Evolutionary conservation across 805 yeast species (phyloP), one percentile per base, ranked within the genome.

Genomic region (Candida odintsovae): DNA sequence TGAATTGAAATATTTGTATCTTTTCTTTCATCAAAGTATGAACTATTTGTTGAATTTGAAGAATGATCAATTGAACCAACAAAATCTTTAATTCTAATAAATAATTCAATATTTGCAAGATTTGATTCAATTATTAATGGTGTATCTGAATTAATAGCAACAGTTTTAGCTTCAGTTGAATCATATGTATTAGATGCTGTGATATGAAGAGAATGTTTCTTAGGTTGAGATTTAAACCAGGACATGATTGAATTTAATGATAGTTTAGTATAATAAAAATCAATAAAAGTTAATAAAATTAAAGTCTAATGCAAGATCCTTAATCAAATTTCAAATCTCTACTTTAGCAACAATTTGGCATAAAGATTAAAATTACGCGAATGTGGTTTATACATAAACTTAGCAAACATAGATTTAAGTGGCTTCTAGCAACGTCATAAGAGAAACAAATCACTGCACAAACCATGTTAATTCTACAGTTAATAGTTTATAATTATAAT

Each of bases 61-160:
- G 50, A 45, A 50, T 74, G 78, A 15, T 61, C 57, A 19, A 53
- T 47, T 13, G 76, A 61, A 2, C 80, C 80, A 45, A 70, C 69
- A 52, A 73, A 78, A 54, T 74, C 69, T 52, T 68, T 69, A 43
- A 79, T 72, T 31, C 73, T 67, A 13, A 79, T 70, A 2, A 61
- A 42, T 11, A 77, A 54, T 41, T 63, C 61, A 39, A 73, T 69
- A 3, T 50, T 52, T 1, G 76, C 79, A 20, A 45, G 48, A 29
- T 66, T 66, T 2, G 75, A 59, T 51, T 77, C 77, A 13, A 78
- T 20, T 16, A 9, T 45, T 4, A 49, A 45, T 8, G 46, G 45
- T 5, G 47, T 48, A 29, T 66, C 66, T 2, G 75, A 59, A 51
- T 78, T 77, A 13, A 78, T 15, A 1, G 78, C 73, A 2, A 76